phyloP scores from a whole-genome alignment of 2,329 filamentous ascomycete species.

The Leptographium lundbergii region DNA sequence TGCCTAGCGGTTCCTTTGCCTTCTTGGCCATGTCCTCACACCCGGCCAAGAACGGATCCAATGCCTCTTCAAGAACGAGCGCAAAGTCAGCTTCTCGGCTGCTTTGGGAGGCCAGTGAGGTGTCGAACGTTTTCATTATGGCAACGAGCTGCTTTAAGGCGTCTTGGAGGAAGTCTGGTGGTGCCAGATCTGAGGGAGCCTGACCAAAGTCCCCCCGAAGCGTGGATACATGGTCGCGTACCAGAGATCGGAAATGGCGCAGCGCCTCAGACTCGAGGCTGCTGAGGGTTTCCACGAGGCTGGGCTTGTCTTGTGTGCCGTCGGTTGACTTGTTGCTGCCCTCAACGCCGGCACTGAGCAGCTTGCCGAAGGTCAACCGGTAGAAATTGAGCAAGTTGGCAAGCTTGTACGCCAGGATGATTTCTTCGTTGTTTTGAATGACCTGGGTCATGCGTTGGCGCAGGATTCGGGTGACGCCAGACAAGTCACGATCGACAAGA shows the following conservation, averaged over 20 bases:
- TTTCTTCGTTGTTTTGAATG: conserved; percentile 84
- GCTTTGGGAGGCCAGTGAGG: conserved; percentile 52
- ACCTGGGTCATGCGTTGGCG: conserved; percentile 84
- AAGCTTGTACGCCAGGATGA: conserved; percentile 77
- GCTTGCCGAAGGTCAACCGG: conserved; percentile 66
- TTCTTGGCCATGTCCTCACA: conserved; percentile 55
- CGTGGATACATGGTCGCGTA: conserved; percentile 66
- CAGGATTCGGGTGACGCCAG: conserved; percentile 70
- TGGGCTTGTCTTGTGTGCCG: conserved; percentile 31
- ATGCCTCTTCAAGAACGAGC: conserved; percentile 60
- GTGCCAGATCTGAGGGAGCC: conserved; percentile 58
- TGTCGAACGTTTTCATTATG: conserved; percentile 79
- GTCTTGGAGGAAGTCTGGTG: conserved; percentile 70
- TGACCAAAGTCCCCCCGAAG: conserved; percentile 61
- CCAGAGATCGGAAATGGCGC: conserved; percentile 67
- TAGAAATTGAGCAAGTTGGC: conserved; percentile 87
- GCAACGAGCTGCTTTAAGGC: conserved; percentile 64
- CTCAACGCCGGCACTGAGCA: conserved; percentile 42
- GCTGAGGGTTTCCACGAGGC: conserved; percentile 55
- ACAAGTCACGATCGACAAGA: conserved; percentile 75
- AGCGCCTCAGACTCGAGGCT: conserved; percentile 65
- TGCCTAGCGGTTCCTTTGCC: conserved; percentile 41
- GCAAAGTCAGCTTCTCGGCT: conserved; percentile 59
- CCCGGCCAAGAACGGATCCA: conserved; percentile 75
- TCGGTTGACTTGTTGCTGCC: not conserved